phyloP scores from a whole-genome alignment of 371 early-diverging fungal species.

The Mucor velutinosus region DNA sequence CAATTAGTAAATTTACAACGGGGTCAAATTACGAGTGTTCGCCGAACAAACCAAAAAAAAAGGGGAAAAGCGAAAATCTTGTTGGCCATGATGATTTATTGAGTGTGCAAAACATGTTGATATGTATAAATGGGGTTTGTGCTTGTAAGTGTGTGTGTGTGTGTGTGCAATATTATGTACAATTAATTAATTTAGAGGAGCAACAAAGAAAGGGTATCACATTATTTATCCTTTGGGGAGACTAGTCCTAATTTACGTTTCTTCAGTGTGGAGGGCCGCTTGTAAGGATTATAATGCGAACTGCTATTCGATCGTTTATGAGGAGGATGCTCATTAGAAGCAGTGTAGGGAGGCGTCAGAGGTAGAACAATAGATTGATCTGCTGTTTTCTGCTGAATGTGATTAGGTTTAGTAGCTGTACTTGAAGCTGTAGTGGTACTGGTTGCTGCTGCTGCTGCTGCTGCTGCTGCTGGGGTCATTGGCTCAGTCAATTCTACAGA shows the following conservation, averaged over 20 bases:
- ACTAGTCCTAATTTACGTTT: constrained; percentile 7
- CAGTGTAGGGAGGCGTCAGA: constrained; percentile 15
- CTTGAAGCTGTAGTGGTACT: background rate
- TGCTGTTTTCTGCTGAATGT: background rate
- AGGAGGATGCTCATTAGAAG: background rate
- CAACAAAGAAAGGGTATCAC: background rate
- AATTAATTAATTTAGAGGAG: background rate
- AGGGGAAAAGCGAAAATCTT: background rate
- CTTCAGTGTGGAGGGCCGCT: background rate
- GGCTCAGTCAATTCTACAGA: background rate
- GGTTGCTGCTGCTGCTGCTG: background rate
- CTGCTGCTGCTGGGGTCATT: background rate
- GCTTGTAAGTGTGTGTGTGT: background rate
- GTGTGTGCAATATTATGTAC: background rate
- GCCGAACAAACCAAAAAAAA: too few species aligned
- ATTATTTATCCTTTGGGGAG: constrained; percentile 12
- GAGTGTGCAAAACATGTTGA: background rate
- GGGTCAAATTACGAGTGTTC: background rate
- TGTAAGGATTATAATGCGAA: background rate
- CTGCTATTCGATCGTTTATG: background rate
- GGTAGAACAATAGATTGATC: background rate
- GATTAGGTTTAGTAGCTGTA: background rate
- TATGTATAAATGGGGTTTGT: background rate
- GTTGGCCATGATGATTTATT: background rate
- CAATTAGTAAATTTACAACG: background rate